phyloP scores from a whole-genome alignment of 495 filamentous ascomycete species.

The Tetracladium marchalianum region DNA sequence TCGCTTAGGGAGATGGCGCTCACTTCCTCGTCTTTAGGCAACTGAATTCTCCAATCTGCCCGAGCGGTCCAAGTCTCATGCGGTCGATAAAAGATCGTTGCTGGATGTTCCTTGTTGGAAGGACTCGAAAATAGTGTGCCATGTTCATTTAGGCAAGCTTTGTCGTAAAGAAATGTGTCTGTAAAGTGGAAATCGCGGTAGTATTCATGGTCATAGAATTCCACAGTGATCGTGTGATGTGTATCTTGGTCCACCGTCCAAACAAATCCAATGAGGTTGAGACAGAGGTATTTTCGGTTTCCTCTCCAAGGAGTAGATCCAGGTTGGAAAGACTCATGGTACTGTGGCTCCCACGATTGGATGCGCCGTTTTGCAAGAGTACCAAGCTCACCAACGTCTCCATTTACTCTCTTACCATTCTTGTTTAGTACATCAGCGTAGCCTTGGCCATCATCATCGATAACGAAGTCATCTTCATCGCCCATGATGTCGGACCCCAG shows the following conservation, averaged over 20 bases:
- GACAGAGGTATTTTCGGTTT: constrained; percentile 82
- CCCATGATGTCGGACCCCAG: constrained; percentile 33
- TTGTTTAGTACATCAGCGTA: constrained; percentile 59
- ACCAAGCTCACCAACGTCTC: constrained; percentile 23
- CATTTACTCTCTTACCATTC: constrained; percentile 57
- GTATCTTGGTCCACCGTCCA: constrained; percentile 96
- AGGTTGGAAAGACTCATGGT: constrained; percentile 80
- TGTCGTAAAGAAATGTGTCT: constrained; percentile 89
- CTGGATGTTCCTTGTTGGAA: constrained; percentile 54
- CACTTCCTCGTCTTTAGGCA: constrained; percentile 74
- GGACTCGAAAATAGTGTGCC: constrained; percentile 82
- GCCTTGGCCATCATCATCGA: constrained; percentile 92
- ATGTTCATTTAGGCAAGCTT: constrained; percentile 78
- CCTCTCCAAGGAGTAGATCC: constrained; percentile 94
- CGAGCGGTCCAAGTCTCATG: constrained; percentile 94
- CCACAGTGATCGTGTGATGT: constrained; percentile 91
- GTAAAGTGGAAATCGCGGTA: constrained; percentile 96
- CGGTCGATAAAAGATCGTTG: constrained; percentile 89
- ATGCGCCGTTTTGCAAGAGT: constrained; percentile 31
- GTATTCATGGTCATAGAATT: constrained; percentile 90
- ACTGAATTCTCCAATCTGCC: constrained; percentile 77
- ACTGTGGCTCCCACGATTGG: constrained; percentile 47
- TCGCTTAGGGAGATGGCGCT: constrained; percentile 85
- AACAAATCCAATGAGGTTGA: constrained; percentile 86
- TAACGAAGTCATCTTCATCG: constrained; percentile 70